Conservation (phyloP, 2,329 filamentous ascomycete genomes). For the Aspergillus persii region DNA sequence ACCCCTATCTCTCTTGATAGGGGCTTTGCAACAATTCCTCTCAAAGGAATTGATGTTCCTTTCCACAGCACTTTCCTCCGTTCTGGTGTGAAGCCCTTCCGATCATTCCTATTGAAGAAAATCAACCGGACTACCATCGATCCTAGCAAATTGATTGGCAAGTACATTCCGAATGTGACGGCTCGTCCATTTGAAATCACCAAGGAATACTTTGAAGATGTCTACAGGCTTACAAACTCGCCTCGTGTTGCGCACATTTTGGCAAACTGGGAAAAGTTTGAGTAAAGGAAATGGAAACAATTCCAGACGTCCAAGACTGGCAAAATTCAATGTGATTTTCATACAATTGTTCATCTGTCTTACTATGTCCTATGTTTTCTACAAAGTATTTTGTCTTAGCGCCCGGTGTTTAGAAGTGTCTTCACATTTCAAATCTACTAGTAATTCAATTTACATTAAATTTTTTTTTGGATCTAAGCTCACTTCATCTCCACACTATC, state of each 20-base stretch:
- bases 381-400: conserved; percentile 3
- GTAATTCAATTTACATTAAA: not conserved
- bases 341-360: not conserved
- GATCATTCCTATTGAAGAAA: conserved; percentile 98
- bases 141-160: conserved; percentile 91
- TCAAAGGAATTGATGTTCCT: conserved; percentile 95
- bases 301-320: conserved; percentile 5
- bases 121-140: conserved; percentile 99
- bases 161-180: conserved; percentile 99
- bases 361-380: not conserved
- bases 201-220: conserved; percentile 99
- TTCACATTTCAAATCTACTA: not conserved
- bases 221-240: conserved; percentile 87
- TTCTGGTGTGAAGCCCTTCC: conserved; percentile 98
- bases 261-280: conserved; percentile 81
- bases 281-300: conserved; percentile 35
- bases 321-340: not conserved
- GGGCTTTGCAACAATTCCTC: conserved; percentile 93
- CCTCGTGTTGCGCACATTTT: conserved; percentile 58
- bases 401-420: not conserved
- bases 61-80: conserved; percentile 99
- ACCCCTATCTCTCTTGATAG: conserved; percentile 85
- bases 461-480: not conserved
- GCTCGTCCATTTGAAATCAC: conserved; percentile 92
- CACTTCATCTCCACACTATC: not conserved